Base-by-base conservation (phyloP, 73 alveolate genomes). In the Paramecium tetraurelia region DNA sequence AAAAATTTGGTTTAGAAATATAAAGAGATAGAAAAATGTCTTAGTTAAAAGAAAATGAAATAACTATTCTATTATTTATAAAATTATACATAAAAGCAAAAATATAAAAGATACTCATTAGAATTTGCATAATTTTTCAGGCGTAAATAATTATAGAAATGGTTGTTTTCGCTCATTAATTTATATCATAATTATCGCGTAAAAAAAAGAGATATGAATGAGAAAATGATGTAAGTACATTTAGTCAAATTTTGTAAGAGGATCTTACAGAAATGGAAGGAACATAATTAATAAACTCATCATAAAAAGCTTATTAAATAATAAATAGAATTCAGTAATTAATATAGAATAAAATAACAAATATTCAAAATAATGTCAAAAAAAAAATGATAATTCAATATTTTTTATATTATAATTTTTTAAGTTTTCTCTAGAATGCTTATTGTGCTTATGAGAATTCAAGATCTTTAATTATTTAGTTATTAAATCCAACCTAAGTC, bases 171-270 rank as follows among this genome's bases (percentile, higher is more conserved):
- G 9, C 18, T 16, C 35, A 18, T 72, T 20, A 72, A 36, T 7
- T 40, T 72, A 36, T 72, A 72, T 72, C 36, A 72, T 36, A 36
- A n/a, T 36, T 72, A 72, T 72, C 5, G 33, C 9, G 11, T 72
- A 1, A 72, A 72, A 40, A 72, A 72, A 72, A 72, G 86, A 72
- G 86, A 72, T 35, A 72, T 72, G 86, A 33, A 72, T 72, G 59
- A 72, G 40, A 35, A 72, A 18, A 72, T 72, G 86, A 72, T 36
- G 57, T 8, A 36, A 21, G 22, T 72, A 14, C 86, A 72, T 36
- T 9, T 72, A 35, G 59, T 72, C 4, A 72, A 72, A 38, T 31
- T 72, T 14, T 35, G 59, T 7, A 72, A 72, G 40, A 35, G 12
- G 4, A 72, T 72, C n/a, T 72, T 72, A 11, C 27, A 36, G 40